phyloP scores from a whole-genome alignment of 768 basidiomycete species.

The Clavulina sp. region DNA sequence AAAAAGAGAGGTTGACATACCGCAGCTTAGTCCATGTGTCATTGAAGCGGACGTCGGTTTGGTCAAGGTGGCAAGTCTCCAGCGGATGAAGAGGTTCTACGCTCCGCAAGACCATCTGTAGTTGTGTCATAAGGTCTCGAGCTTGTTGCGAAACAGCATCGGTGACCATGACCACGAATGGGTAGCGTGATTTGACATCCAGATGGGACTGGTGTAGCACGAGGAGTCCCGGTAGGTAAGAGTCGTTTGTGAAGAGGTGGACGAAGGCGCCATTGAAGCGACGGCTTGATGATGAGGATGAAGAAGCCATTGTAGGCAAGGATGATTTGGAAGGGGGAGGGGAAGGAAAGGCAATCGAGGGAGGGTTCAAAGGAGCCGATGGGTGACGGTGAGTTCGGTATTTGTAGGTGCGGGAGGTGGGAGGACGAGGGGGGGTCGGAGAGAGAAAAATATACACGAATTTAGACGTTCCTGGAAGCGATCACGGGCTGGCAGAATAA shows the following conservation, averaged over 20 bases:
- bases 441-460: no score
- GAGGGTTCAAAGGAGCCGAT: no score
- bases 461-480: no score
- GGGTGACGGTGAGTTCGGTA: no score
- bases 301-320: no score
- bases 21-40: conserved; percentile 26
- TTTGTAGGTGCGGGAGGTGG: no score
- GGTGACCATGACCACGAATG: conserved; percentile 67
- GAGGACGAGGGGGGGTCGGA: no score
- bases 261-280: conserved; percentile 34
- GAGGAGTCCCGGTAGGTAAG: conserved; percentile 42
- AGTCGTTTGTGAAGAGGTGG: conserved; percentile 55
- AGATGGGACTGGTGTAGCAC: conserved; percentile 41
- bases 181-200: conserved; percentile 41
- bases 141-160: conserved; percentile 34
- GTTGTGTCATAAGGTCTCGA: conserved; percentile 31
- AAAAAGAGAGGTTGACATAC: conserved; percentile 1
- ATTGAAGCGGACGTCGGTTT: conserved; percentile 12
- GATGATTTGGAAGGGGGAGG: no score
- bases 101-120: conserved; percentile 38
- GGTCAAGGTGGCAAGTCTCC: conserved; percentile 20
- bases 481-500: no score
- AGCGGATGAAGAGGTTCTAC: conserved; percentile 41
- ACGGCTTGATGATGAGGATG: no score
- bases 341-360: no score